These are phyloP conservation scores for Entomophthora muscae DNA, from an alignment of 371 early-diverging fungal species.

Conservation along the genomic window DNA sequence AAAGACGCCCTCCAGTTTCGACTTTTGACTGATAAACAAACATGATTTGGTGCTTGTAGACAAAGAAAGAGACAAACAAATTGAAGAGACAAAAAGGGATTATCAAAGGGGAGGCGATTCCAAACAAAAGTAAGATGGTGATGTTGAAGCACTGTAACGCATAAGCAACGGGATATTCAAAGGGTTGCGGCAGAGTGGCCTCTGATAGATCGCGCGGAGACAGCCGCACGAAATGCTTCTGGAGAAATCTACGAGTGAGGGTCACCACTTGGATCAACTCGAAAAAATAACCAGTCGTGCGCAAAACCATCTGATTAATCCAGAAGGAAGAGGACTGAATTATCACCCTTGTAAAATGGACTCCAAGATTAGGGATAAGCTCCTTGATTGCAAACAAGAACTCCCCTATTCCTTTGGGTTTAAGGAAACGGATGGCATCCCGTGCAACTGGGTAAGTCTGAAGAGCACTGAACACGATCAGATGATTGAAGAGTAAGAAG, in stretches of 20 bases:
- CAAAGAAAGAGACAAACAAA: conserved; percentile 5
- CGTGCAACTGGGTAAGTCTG: neutral
- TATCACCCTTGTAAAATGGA: neutral
- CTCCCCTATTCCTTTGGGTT: neutral
- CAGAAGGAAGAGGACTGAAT: conserved; percentile 8
- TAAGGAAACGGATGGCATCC: neutral
- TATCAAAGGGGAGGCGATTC: conserved; percentile 8
- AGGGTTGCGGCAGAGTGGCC: conserved; percentile 5
- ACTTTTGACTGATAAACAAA: conserved; percentile 9
- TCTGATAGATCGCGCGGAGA: conserved; percentile 10
- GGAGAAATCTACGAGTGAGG: neutral
- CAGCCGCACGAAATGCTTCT: neutral
- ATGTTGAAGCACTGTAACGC: conserved; percentile 9
- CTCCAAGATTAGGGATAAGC: neutral
- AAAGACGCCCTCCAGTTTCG: conserved; percentile 8
- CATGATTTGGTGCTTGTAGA: conserved; percentile 11
- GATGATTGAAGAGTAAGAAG: conserved; percentile 1
- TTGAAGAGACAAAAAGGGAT: conserved; percentile 7
- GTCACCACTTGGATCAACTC: conserved; percentile 10
- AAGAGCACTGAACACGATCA: neutral
- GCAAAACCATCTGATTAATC: conserved; percentile 10
- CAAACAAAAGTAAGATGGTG: conserved; percentile 9
- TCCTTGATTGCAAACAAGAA: neutral
- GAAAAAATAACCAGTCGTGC: conserved; percentile 5
- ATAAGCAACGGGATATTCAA: conserved; percentile 11